Base-by-base conservation (phyloP, 495 filamentous ascomycete species). In the Penicillium maclennaniae region DNA sequence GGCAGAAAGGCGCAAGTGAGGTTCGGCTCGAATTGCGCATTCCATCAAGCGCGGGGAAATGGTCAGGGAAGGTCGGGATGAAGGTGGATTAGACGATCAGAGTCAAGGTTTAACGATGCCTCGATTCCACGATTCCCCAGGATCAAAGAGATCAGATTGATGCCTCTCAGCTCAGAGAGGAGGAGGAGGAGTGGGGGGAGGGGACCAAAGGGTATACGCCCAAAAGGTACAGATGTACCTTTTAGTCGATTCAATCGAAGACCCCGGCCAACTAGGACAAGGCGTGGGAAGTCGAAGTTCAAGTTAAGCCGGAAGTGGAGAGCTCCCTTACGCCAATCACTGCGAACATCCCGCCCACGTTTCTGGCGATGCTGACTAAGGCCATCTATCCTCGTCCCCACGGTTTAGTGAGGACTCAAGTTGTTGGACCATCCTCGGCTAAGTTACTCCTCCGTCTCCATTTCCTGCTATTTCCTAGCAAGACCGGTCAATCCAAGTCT, bases 301-400 rank as follows among this genome's bases (percentile, higher is more conserved):
- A 43, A 53, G 23, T 59, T 51, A 54, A 56, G 53, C 48, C 47
- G 46, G 53, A 47, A 53, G 58, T 58, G 58, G 58, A 27, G 59
- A 51, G 47, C 59, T 61, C 25, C 15, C 31, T 39, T 28, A 43
- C 47, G 51, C 63, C 63, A 66, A 66, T 66, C 60, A 66, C 47
- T 44, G 49, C 42, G 38, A 56, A 47, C 55, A 40, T 43, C 40
- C 26, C 26, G 49, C 51, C 54, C 63, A 66, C 63, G 63, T 66
- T 66, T 39, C 28, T 14, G 36, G 38, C 16, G 14, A 49, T 49
- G 53, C 45, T 49, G 53, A 55, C 36, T 45, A 23, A 3, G 19
- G 23, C 23, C 2, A 5, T 23, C 23, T 5, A n/a, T n/a, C 5
- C 23, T 23, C 23, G 2, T 23, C 5, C 23, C 23, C 23, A 23